These are phyloP conservation scores for Cyclostephanos tholiformis DNA, from an alignment of 108 stramenopile genomes.

Conservation along the genomic window DNA sequence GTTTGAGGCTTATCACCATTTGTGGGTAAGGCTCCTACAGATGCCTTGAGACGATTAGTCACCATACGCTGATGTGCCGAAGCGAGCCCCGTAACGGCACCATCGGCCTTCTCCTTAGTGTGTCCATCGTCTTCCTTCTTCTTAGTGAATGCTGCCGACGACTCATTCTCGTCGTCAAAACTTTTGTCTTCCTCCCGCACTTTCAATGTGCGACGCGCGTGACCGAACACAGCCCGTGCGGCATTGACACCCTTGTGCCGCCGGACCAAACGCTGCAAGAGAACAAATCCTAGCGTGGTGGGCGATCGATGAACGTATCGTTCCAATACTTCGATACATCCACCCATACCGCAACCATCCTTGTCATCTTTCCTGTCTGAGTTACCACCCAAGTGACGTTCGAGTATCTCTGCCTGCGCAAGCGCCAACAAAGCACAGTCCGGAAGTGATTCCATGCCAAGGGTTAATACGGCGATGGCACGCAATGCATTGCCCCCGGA, in stretches of 20 bases:
- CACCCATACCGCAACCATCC: conserved; percentile 3
- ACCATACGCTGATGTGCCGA: conserved; percentile 61
- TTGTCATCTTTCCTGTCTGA: conserved; percentile 20
- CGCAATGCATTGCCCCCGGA: conserved; percentile 44
- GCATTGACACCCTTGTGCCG: conserved; percentile 72
- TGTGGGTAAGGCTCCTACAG: conserved; percentile 26
- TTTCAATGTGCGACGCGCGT: conserved; percentile 67
- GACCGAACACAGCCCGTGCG: conserved; percentile 74
- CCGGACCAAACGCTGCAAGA: conserved; percentile 76
- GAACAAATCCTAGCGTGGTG: conserved; percentile 75
- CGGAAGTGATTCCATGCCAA: conserved; percentile 71
- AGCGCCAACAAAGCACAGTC: conserved; percentile 74
- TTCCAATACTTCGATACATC: conserved; percentile 65
- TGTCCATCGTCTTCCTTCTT: conserved; percentile 35
- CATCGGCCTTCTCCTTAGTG: conserved; percentile 22
- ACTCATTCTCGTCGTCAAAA: conserved; percentile 26
- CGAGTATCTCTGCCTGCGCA: conserved; percentile 73
- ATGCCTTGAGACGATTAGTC: conserved; percentile 70
- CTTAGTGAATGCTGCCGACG: not conserved
- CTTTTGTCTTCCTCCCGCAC: conserved; percentile 45
- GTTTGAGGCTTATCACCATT: conserved; percentile 6
- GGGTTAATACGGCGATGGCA: conserved; percentile 64
- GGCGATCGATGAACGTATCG: conserved; percentile 61
- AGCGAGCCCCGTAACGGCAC: conserved; percentile 22
- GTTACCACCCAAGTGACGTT: conserved; percentile 42